Evolutionary conservation across 2,329 filamentous ascomycete genomes (phyloP).

Genomic region (Trichoderma koningii): DNA sequence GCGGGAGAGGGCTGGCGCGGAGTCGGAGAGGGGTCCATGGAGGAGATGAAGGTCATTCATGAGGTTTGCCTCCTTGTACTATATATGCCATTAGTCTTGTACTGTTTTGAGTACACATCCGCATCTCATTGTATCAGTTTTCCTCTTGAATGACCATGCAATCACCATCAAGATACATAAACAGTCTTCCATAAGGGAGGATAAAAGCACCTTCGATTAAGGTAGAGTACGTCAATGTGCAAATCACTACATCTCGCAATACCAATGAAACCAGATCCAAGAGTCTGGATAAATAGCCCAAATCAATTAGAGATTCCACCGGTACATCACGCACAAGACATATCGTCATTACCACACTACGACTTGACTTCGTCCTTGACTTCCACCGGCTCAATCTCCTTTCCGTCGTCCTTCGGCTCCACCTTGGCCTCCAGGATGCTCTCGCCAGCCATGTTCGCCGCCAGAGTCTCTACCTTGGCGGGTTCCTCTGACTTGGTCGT

Average conservation of each 20-base stretch:
- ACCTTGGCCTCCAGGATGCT: constrained; percentile 45
- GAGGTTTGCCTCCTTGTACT: neutral
- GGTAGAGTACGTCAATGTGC: neutral
- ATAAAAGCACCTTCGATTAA: neutral
- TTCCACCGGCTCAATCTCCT: constrained; percentile 41
- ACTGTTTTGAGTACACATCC: neutral
- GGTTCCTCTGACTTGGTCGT: constrained; percentile 16
- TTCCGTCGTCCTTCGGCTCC: constrained; percentile 39
- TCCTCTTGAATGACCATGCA: neutral
- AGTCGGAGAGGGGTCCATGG: constrained; percentile 37
- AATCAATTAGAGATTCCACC: constrained; percentile 4
- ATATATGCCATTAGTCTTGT: neutral
- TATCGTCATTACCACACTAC: neutral
- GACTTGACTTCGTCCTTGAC: constrained; percentile 39
- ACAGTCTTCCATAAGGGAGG: too few species aligned
- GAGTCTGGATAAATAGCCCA: neutral
- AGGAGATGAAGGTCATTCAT: constrained; percentile 25
- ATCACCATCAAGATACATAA: neutral
- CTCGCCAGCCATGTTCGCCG: constrained; percentile 48
- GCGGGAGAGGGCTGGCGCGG: constrained; percentile 43
- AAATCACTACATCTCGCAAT: neutral
- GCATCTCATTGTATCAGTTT: neutral
- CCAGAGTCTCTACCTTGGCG: constrained; percentile 41
- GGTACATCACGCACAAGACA: neutral
- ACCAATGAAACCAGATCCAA: neutral